These are phyloP conservation scores for Sarocladiaceae sp. DNA, from an alignment of 2,329 filamentous ascomycete genomes.

Conservation along the genomic window DNA sequence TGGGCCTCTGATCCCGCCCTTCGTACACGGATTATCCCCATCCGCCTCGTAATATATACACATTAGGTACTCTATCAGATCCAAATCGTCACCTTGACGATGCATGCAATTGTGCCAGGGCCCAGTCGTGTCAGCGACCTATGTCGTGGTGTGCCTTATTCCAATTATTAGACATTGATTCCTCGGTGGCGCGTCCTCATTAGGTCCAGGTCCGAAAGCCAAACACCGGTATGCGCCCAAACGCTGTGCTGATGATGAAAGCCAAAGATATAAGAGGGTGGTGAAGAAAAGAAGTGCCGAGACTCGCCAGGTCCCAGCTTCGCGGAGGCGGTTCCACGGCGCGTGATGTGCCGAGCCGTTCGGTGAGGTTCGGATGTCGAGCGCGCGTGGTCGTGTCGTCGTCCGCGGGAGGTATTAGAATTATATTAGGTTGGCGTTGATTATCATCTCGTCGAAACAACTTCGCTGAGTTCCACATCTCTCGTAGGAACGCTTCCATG, in stretches of 20 bases:
- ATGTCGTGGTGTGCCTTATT: neutral
- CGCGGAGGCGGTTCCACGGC: neutral
- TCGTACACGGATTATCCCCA: slow-evolving; percentile 32
- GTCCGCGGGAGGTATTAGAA: slow-evolving; percentile 1
- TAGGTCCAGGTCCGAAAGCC: slow-evolving; percentile 11
- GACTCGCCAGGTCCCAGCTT: slow-evolving; percentile 7
- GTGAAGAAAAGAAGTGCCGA: slow-evolving; percentile 7
- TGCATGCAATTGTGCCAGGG: slow-evolving; percentile 23
- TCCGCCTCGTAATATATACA: slow-evolving; percentile 27
- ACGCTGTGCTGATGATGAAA: slow-evolving; percentile 35
- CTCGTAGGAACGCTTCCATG: slow-evolving; percentile 29
- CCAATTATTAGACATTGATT: slow-evolving; percentile 4
- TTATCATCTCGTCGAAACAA: slow-evolving; percentile 25
- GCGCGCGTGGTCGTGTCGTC: neutral
- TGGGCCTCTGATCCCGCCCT: slow-evolving; percentile 12
- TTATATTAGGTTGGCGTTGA: slow-evolving; percentile 7
- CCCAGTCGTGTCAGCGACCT: neutral
- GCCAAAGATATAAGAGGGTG: slow-evolving; percentile 31
- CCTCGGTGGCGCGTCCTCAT: neutral
- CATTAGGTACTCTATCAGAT: slow-evolving; percentile 29
- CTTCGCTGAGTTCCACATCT: slow-evolving; percentile 42
- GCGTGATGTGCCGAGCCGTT: neutral
- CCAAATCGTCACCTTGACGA: slow-evolving; percentile 8
- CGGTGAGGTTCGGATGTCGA: neutral
- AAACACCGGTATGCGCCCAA: slow-evolving; percentile 31